A percentile compares a stretch with the other conserved stretches of the same genome.
Conservation (phyloP, 768 basidiomycete species). For the Sarcomyxa edulis region DNA sequence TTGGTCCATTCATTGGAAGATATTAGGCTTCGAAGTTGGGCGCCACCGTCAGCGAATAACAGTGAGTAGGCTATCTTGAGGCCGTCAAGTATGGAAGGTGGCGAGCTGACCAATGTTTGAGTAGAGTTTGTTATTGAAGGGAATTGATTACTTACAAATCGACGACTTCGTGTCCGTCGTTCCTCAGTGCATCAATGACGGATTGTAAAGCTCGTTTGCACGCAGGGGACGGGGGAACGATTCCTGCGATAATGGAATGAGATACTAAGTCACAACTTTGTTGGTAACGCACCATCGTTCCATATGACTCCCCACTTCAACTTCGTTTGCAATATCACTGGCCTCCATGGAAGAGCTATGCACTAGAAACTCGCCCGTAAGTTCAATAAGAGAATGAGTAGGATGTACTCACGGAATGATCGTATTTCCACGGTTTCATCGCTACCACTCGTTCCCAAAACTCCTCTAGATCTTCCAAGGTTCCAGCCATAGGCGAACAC, state of each 20-base stretch:
- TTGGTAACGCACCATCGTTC: constrained; percentile 44
- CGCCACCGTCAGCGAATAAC: constrained; percentile 55
- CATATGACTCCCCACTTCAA: constrained; percentile 50
- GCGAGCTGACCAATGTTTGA: constrained; percentile 16
- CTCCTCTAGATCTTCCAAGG: constrained; percentile 56
- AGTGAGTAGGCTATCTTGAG: constrained; percentile 48
- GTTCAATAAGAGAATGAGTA: constrained; percentile 14
- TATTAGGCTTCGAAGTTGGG: constrained; percentile 4
- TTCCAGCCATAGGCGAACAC: constrained; percentile 56
- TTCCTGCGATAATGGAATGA: constrained; percentile 36
- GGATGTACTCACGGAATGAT: constrained; percentile 39
- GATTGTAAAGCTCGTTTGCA: constrained; percentile 50
- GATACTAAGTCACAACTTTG: background rate
- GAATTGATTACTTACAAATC: constrained; percentile 40
- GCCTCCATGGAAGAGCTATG: constrained; percentile 43
- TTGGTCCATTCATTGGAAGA: constrained; percentile 24
- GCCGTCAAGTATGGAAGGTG: constrained; percentile 48
- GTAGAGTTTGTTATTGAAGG: background rate
- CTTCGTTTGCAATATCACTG: constrained; percentile 35
- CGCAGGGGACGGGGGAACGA: constrained; percentile 57
- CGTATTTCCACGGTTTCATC: constrained; percentile 65
- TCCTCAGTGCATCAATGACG: constrained; percentile 47
- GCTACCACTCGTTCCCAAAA: constrained; percentile 60
- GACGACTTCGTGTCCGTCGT: constrained; percentile 60
- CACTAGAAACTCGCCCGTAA: constrained; percentile 29